phyloP scores from a whole-genome alignment of 2,329 filamentous ascomycete genomes.

The Cordyceps farinosa region DNA sequence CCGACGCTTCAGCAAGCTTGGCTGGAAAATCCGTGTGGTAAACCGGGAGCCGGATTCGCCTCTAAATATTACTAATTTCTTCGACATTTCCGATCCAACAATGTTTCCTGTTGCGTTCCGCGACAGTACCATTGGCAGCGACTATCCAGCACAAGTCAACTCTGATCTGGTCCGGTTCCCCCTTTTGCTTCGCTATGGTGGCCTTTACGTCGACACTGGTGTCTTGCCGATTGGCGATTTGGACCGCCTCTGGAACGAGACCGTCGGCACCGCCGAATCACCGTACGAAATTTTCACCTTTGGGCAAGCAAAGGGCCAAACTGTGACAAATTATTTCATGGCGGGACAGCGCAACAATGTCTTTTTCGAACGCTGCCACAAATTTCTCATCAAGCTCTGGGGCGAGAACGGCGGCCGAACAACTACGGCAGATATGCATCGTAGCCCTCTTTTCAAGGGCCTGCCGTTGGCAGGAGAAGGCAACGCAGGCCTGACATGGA shows the following conservation, averaged over 20 bases:
- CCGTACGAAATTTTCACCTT: conserved; percentile 46
- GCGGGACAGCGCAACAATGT: conserved; percentile 37
- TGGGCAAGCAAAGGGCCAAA: conserved; percentile 32
- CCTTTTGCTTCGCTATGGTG: conserved; percentile 53
- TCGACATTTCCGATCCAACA: conserved; percentile 41
- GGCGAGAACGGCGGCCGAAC: conserved; percentile 39
- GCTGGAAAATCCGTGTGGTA: conserved; percentile 52
- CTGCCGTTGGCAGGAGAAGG: conserved; percentile 34
- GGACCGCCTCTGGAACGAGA: conserved; percentile 49
- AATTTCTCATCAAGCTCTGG: conserved; percentile 51
- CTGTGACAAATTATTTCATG: conserved; percentile 50
- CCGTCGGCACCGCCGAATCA: conserved; percentile 43
- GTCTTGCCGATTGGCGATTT: conserved; percentile 56
- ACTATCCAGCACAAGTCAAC: conserved; percentile 50
- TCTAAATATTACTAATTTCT: conserved; percentile 46
- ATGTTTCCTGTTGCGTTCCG: conserved; percentile 49
- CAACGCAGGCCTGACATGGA: conserved; percentile 18
- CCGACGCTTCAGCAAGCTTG: conserved; percentile 46
- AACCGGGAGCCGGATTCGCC: conserved; percentile 42
- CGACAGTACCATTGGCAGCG: conserved; percentile 46
- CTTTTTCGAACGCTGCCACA: conserved; percentile 45
- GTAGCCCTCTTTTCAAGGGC: conserved; percentile 44
- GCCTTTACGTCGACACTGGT: conserved; percentile 56
- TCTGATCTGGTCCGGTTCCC: conserved; percentile 58
- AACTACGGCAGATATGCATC: conserved; percentile 49